These are phyloP conservation scores for Puccinia novopanici DNA, from an alignment of 1,284 basidiomycete genomes.

Conservation along the genomic window DNA sequence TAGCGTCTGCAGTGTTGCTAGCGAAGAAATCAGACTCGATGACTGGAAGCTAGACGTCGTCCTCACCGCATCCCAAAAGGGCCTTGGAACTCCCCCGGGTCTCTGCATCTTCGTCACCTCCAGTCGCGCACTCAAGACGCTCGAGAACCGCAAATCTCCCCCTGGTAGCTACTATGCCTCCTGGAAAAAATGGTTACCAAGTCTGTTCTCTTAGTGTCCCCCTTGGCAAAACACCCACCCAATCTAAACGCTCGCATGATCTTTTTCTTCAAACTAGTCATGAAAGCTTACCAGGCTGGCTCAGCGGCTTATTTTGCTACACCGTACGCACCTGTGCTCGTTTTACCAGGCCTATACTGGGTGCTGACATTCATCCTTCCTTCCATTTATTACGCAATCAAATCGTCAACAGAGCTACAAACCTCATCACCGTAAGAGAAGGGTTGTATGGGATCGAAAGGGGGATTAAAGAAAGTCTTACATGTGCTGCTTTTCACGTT, in stretches of 20 bases:
- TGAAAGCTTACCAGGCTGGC: conserved; percentile 81
- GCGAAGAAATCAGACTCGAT: conserved; percentile 90
- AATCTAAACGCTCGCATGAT: background rate
- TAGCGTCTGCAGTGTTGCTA: conserved; percentile 92
- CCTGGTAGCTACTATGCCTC: conserved; percentile 81
- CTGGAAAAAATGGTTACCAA: conserved; percentile 70
- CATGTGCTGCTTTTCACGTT: background rate
- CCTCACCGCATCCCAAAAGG: conserved; percentile 89
- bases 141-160: conserved; percentile 71
- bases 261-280: conserved; percentile 65
- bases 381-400: background rate
- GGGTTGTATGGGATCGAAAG: background rate
- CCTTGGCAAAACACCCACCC: background rate
- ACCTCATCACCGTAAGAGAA: conserved; percentile 56
- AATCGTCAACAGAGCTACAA: conserved; percentile 48
- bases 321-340: conserved; percentile 57
- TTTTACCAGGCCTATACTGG: too few species aligned
- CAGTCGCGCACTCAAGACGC: conserved; percentile 74
- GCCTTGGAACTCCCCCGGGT: conserved; percentile 91
- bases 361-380: background rate
- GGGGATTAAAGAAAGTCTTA: conserved; percentile 52
- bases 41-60: conserved; percentile 91
- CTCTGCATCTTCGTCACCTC: conserved; percentile 82
- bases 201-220: conserved; percentile 52
- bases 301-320: conserved; percentile 86